Base-by-base conservation (phyloP, 2,329 filamentous ascomycete genomes). In the Diaporthe vaccinii region DNA sequence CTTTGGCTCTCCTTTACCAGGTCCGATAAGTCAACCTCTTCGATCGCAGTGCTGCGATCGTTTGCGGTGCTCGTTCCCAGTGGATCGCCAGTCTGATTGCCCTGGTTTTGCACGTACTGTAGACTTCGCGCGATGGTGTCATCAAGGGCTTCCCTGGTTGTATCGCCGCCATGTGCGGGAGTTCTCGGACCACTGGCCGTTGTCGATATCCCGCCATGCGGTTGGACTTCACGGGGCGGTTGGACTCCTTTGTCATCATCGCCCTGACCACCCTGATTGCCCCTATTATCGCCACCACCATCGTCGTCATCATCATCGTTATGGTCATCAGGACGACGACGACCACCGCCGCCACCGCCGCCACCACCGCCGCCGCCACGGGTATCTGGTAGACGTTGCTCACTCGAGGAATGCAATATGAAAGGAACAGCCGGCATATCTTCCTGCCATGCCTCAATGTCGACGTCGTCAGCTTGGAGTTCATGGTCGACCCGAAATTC, bases 321-420 rank as follows among this genome's bases (percentile, higher is more conserved):
- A 34, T 22, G 15, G 12, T 22, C 28, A 20, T n/a, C 31, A n/a
- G 12, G 6, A 39, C 62, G 39, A 76, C 74, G 7, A 70, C 76
- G 55, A 69, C 72, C 59, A 70, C 76, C 39, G 5, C 4, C 17
- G 20, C 17, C 8, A n/a, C 31, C 31, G 10, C 28, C 55, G 59
- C 57, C 69, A 28, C 10, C 44, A 61, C 6, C 62, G 46, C 73
- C 3, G 78, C 75, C 34, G 73, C 55, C 6, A 41, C 74, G 31
- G 14, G 12, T 1, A 51, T 36, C 17, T 4, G 20, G 7, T 59
- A 5, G 31, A 22, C 22, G 34, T 20, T 12, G 57, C 57, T n/a
- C 31, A 10, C 3, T 41, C n/a, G 57, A 12, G 12, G 7, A 6
- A 15, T 25, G 12, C 22, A 5, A 4, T 25, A 4, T 39, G 22